phyloP scores from a whole-genome alignment of 2,329 filamentous ascomycete species.

The Penicillium sp. region DNA sequence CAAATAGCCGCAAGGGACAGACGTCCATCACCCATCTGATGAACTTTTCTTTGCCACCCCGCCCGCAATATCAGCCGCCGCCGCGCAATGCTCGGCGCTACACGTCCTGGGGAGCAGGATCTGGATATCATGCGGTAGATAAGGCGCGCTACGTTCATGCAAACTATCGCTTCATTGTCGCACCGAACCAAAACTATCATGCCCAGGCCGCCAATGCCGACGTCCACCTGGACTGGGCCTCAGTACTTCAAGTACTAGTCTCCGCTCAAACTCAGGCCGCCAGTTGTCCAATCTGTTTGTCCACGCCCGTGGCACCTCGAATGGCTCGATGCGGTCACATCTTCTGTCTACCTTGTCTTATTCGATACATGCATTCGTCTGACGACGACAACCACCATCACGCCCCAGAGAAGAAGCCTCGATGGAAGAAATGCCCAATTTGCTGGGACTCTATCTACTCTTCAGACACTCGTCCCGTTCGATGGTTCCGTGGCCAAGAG shows the following conservation, averaged over 20 bases:
- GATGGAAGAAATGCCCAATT: constrained; percentile 95
- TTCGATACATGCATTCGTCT: constrained; percentile 90
- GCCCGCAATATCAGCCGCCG: constrained; percentile 63
- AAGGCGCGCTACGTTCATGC: constrained; percentile 93
- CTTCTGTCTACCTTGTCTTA: constrained; percentile 89
- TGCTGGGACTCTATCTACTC: constrained; percentile 93
- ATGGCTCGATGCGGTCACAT: constrained; percentile 99
- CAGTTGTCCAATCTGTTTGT: constrained; percentile 93
- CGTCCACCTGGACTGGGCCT: constrained; percentile 84
- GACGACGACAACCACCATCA: constrained; percentile 69
- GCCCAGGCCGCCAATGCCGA: constrained; percentile 84
- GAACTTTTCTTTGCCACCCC: constrained; percentile 81
- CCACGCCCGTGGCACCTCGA: constrained; percentile 85
- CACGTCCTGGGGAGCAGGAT: constrained; percentile 81
- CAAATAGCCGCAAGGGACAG: constrained; percentile 78
- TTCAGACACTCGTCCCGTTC: constrained; percentile 84
- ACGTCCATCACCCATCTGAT: constrained; percentile 96
- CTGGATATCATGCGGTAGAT: constrained; percentile 85
- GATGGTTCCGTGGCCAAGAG: constrained; percentile 90
- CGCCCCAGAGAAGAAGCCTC: constrained; percentile 65
- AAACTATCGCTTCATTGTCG: constrained; percentile 96
- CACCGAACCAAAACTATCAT: constrained; percentile 76
- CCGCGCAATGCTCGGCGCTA: constrained; percentile 67
- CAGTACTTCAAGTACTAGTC: constrained; percentile 87
- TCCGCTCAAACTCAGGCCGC: constrained; percentile 85